Evolutionary conservation across 225 moss, liverwort and hornwort species (phyloP).

Genomic region (Antitrichia curtipendula): DNA sequence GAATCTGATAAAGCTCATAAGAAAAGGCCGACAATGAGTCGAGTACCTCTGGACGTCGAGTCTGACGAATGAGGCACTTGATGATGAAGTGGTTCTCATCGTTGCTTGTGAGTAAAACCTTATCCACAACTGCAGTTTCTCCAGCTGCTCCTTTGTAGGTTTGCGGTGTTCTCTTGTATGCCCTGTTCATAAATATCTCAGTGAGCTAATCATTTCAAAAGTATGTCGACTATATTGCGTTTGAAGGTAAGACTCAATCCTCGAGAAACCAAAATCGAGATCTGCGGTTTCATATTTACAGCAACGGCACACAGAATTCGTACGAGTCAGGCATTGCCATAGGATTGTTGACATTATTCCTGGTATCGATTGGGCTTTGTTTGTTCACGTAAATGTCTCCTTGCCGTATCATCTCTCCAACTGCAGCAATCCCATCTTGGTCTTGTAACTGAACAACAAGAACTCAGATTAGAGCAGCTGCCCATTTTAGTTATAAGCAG

Average conservation of each 20-base stretch:
- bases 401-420: slow-evolving; percentile 95
- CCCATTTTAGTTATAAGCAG: background rate
- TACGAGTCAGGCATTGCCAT: slow-evolving; percentile 97
- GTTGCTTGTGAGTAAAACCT: slow-evolving; percentile 90
- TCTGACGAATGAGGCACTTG: slow-evolving; percentile 96
- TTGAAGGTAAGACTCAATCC: background rate
- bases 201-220: background rate
- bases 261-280: background rate
- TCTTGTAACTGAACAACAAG: slow-evolving; percentile 66
- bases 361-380: slow-evolving; percentile 88
- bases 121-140: slow-evolving; percentile 96
- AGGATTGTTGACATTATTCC: slow-evolving; percentile 70
- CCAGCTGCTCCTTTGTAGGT: slow-evolving; percentile 98
- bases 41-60: slow-evolving; percentile 91
- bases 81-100: slow-evolving; percentile 96
- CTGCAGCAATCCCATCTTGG: slow-evolving; percentile 97
- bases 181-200: slow-evolving; percentile 34
- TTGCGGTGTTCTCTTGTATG: slow-evolving; percentile 93
- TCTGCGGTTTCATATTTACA: background rate
- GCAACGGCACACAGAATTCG: background rate
- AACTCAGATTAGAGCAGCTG: background rate
- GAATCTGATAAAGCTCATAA: background rate
- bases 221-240: background rate
- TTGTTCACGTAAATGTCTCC: slow-evolving; percentile 97
- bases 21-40: background rate